These are phyloP conservation scores for Dactylis glomerata DNA, from an alignment of 176 grass and related monocot genomes.

Conservation along the genomic window DNA sequence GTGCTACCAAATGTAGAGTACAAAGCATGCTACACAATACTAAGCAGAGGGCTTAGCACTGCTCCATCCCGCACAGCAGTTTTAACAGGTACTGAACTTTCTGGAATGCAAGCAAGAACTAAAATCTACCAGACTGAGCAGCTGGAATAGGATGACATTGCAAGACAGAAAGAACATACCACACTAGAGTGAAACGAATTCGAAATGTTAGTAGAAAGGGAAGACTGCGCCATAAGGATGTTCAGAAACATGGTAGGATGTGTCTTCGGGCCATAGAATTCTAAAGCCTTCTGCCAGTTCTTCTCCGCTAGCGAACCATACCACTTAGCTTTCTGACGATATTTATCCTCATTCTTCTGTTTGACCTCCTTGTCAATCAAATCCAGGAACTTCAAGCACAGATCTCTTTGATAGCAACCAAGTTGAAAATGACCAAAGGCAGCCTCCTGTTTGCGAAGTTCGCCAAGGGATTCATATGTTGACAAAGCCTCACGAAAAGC, in stretches of 20 bases:
- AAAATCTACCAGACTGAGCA: slow-evolving; percentile 19
- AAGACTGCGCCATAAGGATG: slow-evolving; percentile 78
- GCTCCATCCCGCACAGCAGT: not conserved
- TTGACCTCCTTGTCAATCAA: slow-evolving; percentile 71
- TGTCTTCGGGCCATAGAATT: slow-evolving; percentile 85
- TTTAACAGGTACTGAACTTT: not conserved
- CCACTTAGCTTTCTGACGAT: slow-evolving; percentile 78
- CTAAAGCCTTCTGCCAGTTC: slow-evolving; percentile 73
- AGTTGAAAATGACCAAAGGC: slow-evolving; percentile 92
- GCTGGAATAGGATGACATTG: not conserved
- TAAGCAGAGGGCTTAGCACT: not conserved
- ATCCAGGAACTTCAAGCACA: slow-evolving; percentile 87
- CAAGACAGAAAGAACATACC: slow-evolving; percentile 52
- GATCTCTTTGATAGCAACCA: slow-evolving; percentile 80
- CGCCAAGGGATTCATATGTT: slow-evolving; percentile 83
- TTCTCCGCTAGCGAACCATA: slow-evolving; percentile 88
- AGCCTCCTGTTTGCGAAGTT: slow-evolving; percentile 78
- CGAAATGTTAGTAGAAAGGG: slow-evolving; percentile 54
- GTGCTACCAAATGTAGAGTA: not conserved
- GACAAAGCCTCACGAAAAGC: slow-evolving; percentile 89
- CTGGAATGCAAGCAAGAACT: slow-evolving; percentile 2
- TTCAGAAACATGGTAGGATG: slow-evolving; percentile 90
- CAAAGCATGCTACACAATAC: not conserved
- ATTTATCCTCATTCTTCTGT: slow-evolving; percentile 71
- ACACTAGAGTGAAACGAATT: slow-evolving; percentile 50